Conservation (phyloP, 2,329 filamentous ascomycete species). For the Tolypocladium ophioglossoides region DNA sequence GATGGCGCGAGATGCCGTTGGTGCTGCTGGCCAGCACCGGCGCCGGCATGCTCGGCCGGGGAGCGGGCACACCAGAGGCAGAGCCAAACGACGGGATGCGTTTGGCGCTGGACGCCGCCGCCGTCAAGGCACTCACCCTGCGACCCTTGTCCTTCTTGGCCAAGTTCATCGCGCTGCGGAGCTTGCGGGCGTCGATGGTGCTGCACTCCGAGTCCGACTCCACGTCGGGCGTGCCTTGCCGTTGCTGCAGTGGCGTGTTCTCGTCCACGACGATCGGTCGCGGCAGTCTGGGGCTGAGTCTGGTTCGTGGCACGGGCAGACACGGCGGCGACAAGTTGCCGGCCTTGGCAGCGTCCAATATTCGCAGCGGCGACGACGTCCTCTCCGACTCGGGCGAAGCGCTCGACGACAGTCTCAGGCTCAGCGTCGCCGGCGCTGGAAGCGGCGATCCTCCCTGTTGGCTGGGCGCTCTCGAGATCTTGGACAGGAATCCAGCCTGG, state of each 20-base stretch:
- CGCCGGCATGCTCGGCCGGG: constrained; percentile 27
- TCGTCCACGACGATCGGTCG: constrained; percentile 34
- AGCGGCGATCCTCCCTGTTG: constrained; percentile 49
- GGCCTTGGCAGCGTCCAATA: constrained; percentile 37
- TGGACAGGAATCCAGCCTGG: constrained; percentile 76
- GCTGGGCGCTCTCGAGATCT: constrained; percentile 28
- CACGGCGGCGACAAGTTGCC: constrained; percentile 39
- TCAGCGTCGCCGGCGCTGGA: constrained; percentile 42
- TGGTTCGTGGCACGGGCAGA: constrained; percentile 12
- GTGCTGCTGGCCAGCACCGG: constrained; percentile 33
- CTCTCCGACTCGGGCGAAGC: constrained; percentile 18
- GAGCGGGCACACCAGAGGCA: constrained; percentile 10
- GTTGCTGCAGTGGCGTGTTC: constrained; percentile 36
- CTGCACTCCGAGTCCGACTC: constrained; percentile 40
- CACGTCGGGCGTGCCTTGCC: constrained; percentile 20
- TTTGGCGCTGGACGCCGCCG: constrained; percentile 24
- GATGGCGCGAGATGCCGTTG: constrained; percentile 45
- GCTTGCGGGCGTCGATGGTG: constrained; percentile 40
- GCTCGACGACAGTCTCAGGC: constrained; percentile 43
- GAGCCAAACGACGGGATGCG: constrained; percentile 36
- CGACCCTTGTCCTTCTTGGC: constrained; percentile 36
- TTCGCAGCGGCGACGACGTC: constrained; percentile 36
- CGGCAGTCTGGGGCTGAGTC: constrained; percentile 9
- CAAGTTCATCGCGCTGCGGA: constrained; percentile 43
- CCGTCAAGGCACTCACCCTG: constrained; percentile 27